Base-by-base conservation (phyloP, 306 rosid species). In the Acacia melanoxylon region DNA sequence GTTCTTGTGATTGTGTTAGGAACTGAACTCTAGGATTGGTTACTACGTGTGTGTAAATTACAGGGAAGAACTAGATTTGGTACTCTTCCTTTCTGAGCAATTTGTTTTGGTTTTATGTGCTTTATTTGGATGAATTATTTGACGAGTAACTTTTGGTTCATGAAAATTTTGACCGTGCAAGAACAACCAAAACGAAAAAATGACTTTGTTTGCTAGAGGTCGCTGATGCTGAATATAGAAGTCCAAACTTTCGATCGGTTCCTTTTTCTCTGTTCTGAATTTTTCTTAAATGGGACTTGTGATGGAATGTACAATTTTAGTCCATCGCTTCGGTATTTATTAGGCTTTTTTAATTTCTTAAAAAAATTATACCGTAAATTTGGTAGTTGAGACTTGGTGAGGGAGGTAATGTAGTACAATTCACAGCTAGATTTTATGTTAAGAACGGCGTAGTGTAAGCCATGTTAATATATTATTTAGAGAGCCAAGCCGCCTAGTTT, bases 11-110 rank as follows among this genome's bases (percentile, higher is more conserved):
- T 58, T 22, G 1, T 22, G 20, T 37, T 35, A 19, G 24, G 51
- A 35, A 40, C 22, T 12, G n/a, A 37, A 56, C 35, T 54, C 59
- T 40, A 41, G 68, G 40, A 22, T 41, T 8, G 4, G 52, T 42
- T 69, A 22, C 9, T 10, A 4, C 48, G 12, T 46, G 65, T 19
- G 37, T 33, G 66, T 62, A 83, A 73, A 80, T 80, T 24, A 45
- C 29, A 66, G n/a, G 52, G 59, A 68, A 37, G 29, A 24, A 27
- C 22, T 81, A 63, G 80, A 82, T 84, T 82, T 62, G 29, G 14
- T 20, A 14, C 68, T 37, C 45, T 16, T 35, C 2, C 25, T 5
- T 6, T 13, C 0, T 73, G 61, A 56, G 44, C 44, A 45, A 51
- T 17, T 65, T 66, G 68, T 22, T 35, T 25, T 11, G n/a, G 44